These are phyloP conservation scores for Cyberlindnera amylophila DNA, from an alignment of 805 yeast genomes.

Conservation along the genomic window DNA sequence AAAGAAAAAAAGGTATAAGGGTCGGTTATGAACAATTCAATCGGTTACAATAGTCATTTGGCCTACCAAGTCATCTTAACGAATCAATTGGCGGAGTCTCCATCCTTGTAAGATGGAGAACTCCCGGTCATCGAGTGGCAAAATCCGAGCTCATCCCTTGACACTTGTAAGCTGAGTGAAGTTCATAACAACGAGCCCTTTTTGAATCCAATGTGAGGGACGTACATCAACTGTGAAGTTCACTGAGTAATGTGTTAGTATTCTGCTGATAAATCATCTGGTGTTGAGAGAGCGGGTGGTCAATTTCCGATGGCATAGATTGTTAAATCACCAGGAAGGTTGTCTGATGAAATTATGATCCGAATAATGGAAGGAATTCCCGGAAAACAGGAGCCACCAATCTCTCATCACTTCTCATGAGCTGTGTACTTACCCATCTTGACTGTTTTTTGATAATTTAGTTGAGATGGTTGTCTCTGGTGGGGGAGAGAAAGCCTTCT, in stretches of 20 bases:
- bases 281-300: not conserved
- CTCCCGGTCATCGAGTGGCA: no score
- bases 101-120: no score
- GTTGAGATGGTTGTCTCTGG: conserved; percentile 17
- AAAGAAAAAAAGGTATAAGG: not conserved
- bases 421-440: conserved; percentile 27
- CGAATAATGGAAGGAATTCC: not conserved
- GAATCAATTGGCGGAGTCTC: not conserved
- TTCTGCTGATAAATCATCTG: not conserved
- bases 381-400: not conserved
- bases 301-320: not conserved
- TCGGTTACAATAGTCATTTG: no score
- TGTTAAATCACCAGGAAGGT: no score
- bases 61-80: not conserved
- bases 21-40: not conserved
- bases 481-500: not conserved
- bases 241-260: conserved; percentile 33
- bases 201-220: not conserved
- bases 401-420: not conserved
- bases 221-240: conserved; percentile 55
- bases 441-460: conserved; percentile 18
- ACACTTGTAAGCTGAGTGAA: no score
- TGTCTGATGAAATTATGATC: no score
- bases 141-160: no score
- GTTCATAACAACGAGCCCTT: no score